A percentile compares a stretch with the other conserved stretches of the same genome.
These are phyloP conservation scores for Xerocomellus amylosporus DNA, from an alignment of 768 basidiomycete species.

Conservation along the genomic window DNA sequence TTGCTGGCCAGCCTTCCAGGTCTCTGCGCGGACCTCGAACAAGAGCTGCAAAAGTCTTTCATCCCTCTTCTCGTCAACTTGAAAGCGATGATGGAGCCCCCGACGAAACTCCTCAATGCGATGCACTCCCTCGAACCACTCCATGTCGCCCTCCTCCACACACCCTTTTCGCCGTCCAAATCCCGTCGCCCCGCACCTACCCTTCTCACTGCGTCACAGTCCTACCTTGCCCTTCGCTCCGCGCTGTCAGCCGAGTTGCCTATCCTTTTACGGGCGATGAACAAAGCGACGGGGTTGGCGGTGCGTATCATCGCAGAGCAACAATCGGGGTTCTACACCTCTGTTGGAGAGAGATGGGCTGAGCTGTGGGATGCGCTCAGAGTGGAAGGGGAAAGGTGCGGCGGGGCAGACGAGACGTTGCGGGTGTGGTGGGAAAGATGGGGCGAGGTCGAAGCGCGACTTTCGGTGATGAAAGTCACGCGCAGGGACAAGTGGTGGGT, in stretches of 20 bases:
- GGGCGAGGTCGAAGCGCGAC: constrained; percentile 57
- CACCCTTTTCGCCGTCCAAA: constrained; percentile 58
- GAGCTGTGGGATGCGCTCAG: constrained; percentile 84
- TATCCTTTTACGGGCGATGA: constrained; percentile 52
- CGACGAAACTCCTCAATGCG: constrained; percentile 62
- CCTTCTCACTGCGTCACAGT: constrained; percentile 69
- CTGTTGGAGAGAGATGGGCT: constrained; percentile 63
- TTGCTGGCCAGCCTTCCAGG: constrained; percentile 57
- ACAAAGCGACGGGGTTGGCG: constrained; percentile 54
- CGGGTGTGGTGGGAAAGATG: constrained; percentile 70
- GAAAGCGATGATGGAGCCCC: constrained; percentile 57
- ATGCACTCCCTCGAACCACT: constrained; percentile 74
- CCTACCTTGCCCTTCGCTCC: constrained; percentile 73
- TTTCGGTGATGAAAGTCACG: constrained; percentile 39
- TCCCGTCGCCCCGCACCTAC: constrained; percentile 55
- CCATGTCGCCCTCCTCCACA: constrained; percentile 66
- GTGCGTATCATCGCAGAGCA: constrained; percentile 52
- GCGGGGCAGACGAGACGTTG: constrained; percentile 64
- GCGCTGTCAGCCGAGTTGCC: constrained; percentile 75
- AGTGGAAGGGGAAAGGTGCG: constrained; percentile 68
- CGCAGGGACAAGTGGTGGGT: constrained; percentile 36
- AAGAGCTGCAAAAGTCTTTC: constrained; percentile 49
- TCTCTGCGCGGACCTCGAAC: constrained; percentile 52
- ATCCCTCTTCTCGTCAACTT: constrained; percentile 58
- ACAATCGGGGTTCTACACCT: constrained; percentile 60